Evolutionary conservation across 1,284 basidiomycete genomes (phyloP), one percentile per base, ranked within the genome.

Genomic region (Leccinum brunneo-olivaceum): DNA sequence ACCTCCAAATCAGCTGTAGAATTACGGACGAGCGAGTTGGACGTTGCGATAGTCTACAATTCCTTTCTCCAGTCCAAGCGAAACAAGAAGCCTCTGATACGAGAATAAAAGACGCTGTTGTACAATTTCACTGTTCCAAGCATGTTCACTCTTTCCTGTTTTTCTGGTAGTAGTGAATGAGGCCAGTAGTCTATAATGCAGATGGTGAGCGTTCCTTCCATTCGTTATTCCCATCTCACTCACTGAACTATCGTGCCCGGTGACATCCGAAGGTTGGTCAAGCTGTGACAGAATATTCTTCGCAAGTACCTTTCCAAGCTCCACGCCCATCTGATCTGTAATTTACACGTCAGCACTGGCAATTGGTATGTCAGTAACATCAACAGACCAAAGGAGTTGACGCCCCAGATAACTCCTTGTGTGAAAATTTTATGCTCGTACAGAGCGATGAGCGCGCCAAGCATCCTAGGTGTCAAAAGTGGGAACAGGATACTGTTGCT

Each of bases 341-440:
- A 25, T 20, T 53, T 34, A 14, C 15, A 8, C 5, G 32, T 52
- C 4, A 61, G 32, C 32, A 28, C 11, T 1, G 14, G 4, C 27
- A 25, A 7, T 24, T 12, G n/a, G 5, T 6, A 24, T 16, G 0
- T 19, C 30, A 15, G 0, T 1, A 19, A 3, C 8, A 12, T 19
- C 12, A 9, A 60, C 77, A 29, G 43, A 89, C 87, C 90, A 65
- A 89, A 98, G 9, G 91, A 95, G 76, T 98, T 98, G 75, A 98
- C 96, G 36, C 91, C 90, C 94, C 94, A 98, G 51, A 98, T 77
- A 39, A 90, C 87, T 60, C 95, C 95, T 67, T 98, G 96, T 0
- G 90, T 87, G 66, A 97, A 96, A 63, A 98, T 97, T 78, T 98
- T 98, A 77, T 98, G 95, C 70, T 98, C 95, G 64, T 95, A 95